Conservation (phyloP, 2,329 filamentous ascomycete species). For the Aspergillus sp. region DNA sequence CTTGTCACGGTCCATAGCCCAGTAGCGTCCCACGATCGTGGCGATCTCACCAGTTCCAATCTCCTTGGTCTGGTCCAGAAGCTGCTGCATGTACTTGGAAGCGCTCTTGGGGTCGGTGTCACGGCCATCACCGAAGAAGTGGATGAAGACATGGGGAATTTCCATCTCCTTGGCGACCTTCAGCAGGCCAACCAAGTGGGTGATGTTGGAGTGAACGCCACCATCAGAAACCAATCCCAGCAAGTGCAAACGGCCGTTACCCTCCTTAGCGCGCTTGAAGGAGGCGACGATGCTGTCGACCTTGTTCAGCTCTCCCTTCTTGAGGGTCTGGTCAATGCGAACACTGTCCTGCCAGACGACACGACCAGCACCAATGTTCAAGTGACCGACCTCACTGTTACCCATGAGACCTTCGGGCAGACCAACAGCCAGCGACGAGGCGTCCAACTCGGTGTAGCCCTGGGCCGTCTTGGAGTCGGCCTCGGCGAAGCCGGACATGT, state of each 20-base stretch:
- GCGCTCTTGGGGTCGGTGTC: conserved; percentile 97
- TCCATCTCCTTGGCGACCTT: conserved; percentile 84
- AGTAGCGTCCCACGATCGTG: conserved; percentile 94
- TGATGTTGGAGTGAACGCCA: conserved; percentile 95
- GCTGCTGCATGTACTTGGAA: conserved; percentile 80
- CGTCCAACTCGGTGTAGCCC: conserved; percentile 90
- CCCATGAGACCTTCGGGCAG: conserved; percentile 97
- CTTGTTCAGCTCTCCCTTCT: conserved; percentile 75
- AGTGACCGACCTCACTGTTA: conserved; percentile 96
- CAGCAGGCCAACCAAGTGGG: conserved; percentile 83
- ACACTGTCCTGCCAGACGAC: conserved; percentile 99
- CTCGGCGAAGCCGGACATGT: conserved; percentile 82
- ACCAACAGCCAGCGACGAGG: conserved; percentile 92
- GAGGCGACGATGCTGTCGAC: conserved; percentile 75
- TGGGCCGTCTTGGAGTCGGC: conserved; percentile 69
- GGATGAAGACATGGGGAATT: conserved; percentile 90
- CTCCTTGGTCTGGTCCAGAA: conserved; percentile 78
- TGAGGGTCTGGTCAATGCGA: conserved; percentile 89
- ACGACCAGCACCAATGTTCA: conserved; percentile 96
- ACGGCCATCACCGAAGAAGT: conserved; percentile 98
- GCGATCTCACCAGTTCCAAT: conserved; percentile 84
- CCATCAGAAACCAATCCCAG: conserved; percentile 92
- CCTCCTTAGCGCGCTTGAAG: conserved; percentile 76
- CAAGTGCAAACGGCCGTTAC: conserved; percentile 89
- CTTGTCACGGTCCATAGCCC: conserved; percentile 99